Percentiles rank a stretch among this genome's conserved stretches.
phyloP scores from a whole-genome alignment of 805 yeast species.

The Yarrowia porcina region DNA sequence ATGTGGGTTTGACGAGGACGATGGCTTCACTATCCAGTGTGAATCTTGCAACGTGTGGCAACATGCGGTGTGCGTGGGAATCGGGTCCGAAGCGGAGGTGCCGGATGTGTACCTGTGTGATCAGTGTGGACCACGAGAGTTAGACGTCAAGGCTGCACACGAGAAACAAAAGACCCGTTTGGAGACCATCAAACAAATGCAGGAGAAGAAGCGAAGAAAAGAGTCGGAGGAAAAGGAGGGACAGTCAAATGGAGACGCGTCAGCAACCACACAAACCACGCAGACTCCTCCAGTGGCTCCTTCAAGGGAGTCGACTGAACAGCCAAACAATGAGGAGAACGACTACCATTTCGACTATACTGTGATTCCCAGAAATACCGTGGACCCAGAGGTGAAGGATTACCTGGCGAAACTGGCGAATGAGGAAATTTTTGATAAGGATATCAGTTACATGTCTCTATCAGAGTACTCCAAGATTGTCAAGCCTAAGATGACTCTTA shows the following conservation, averaged over 20 bases:
- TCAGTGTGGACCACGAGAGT: constrained; percentile 55
- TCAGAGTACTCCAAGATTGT: constrained; percentile 30
- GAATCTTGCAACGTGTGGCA: constrained; percentile 93
- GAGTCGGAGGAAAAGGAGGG: constrained; percentile 23
- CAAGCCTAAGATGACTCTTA: constrained; percentile 46
- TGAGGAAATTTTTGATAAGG: constrained; percentile 24
- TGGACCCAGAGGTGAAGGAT: constrained; percentile 3
- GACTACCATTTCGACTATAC: constrained; percentile 24
- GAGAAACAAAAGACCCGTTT: constrained; percentile 40
- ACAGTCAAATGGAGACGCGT: constrained; percentile 1
- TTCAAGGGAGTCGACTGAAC: constrained; percentile 18
- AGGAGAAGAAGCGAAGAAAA: constrained; percentile 10
- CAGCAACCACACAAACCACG: constrained; percentile 12
- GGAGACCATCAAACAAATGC: constrained; percentile 14
- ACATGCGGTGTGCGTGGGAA: constrained; percentile 87
- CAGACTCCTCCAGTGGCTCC: background rate
- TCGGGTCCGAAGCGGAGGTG: constrained; percentile 63
- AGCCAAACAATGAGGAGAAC: constrained; percentile 9
- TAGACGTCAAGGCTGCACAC: constrained; percentile 47
- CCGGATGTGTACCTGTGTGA: constrained; percentile 84
- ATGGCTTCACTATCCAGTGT: constrained; percentile 92
- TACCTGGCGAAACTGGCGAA: background rate
- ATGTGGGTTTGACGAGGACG: constrained; percentile 86
- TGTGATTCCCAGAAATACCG: constrained; percentile 4
- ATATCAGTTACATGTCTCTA: constrained; percentile 28